phyloP scores from a whole-genome alignment of 1,139 yeast species.

The Lodderomyces metapsilosis region DNA sequence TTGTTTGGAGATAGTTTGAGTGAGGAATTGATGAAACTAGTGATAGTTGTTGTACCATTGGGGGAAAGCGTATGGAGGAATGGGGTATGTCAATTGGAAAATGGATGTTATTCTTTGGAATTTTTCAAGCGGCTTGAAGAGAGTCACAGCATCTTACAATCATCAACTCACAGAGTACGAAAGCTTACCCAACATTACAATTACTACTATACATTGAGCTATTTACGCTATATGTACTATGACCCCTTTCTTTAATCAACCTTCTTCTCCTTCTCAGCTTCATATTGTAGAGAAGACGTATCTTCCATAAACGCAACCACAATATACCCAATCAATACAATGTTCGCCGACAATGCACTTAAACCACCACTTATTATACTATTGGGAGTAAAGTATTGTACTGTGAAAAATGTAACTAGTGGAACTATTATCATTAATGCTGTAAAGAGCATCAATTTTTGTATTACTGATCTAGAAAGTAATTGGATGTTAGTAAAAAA shows the following conservation, averaged over 20 bases:
- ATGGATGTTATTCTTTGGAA: neutral
- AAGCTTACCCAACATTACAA: neutral
- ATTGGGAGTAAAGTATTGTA: slow-evolving; percentile 55
- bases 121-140: neutral
- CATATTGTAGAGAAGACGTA: slow-evolving; percentile 22
- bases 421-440: slow-evolving; percentile 87
- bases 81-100: neutral
- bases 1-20: slow-evolving; percentile 40
- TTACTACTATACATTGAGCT: neutral
- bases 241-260: neutral
- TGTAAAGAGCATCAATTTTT: slow-evolving; percentile 81
- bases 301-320: slow-evolving; percentile 87
- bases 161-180: neutral
- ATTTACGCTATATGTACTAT: too few species aligned
- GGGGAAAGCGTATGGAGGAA: neutral
- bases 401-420: slow-evolving; percentile 64
- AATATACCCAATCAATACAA: slow-evolving; percentile 82
- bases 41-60: slow-evolving; percentile 46
- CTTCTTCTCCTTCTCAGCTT: slow-evolving; percentile 1
- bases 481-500: neutral
- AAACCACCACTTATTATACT: slow-evolving; percentile 83
- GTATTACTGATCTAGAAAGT: slow-evolving; percentile 53
- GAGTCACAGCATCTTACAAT: neutral
- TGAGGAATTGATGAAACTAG: slow-evolving; percentile 44
- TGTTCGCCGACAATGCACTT: slow-evolving; percentile 85